Evolutionary conservation across 495 filamentous ascomycete genomes (phyloP).

Genomic region (Xylaria scruposa): DNA sequence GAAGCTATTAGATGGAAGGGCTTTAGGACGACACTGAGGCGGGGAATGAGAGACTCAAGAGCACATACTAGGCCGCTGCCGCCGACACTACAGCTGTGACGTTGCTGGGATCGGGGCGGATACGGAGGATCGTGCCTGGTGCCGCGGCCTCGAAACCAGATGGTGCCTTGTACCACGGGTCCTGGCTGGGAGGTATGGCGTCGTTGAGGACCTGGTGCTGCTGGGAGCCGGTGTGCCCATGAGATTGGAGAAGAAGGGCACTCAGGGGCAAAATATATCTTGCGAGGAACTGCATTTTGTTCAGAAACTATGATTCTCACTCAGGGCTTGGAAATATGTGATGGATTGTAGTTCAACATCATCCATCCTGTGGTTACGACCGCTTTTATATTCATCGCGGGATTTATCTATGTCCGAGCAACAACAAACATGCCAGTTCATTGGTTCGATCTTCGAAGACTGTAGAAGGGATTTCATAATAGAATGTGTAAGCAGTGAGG

Average conservation of each 20-base stretch:
- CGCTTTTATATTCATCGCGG: background rate
- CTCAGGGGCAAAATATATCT: background rate
- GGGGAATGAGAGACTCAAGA: background rate
- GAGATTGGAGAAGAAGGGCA: background rate
- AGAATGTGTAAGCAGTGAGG: background rate
- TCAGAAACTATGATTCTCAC: background rate
- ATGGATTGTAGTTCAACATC: background rate
- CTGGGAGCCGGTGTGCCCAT: background rate
- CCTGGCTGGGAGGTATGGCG: slow-evolving; percentile 44
- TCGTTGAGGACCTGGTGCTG: background rate
- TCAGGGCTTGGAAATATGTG: background rate
- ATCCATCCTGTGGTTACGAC: background rate
- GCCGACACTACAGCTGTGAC: background rate
- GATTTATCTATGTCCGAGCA: background rate
- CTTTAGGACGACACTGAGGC: background rate
- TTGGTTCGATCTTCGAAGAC: background rate
- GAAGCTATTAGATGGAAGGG: background rate
- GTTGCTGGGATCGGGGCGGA: slow-evolving; percentile 17
- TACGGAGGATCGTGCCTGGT: slow-evolving; percentile 54
- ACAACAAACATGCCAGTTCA: background rate
- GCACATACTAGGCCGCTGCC: background rate
- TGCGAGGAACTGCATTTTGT: background rate
- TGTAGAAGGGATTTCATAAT: background rate
- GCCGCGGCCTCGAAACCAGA: slow-evolving; percentile 42
- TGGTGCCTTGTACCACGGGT: slow-evolving; percentile 57